phyloP scores from a whole-genome alignment of 2,329 filamentous ascomycete species.

The Colletotrichum sp. region DNA sequence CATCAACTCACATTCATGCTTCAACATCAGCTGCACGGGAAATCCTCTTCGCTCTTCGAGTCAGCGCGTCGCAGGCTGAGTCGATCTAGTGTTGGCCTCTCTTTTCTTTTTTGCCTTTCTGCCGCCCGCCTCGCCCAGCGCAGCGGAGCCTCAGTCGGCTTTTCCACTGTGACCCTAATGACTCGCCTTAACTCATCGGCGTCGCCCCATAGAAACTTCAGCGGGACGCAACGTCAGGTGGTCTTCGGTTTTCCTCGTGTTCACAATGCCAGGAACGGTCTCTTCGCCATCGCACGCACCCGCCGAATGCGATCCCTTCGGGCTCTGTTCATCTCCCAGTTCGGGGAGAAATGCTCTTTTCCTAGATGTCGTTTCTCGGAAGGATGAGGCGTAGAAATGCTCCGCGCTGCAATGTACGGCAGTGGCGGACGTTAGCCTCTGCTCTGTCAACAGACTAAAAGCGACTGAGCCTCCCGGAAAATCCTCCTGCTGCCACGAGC shows the following conservation, averaged over 20 bases:
- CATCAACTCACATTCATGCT: neutral
- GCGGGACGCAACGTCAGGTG: conserved; percentile 10
- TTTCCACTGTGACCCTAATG: neutral
- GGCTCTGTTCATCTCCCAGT: neutral
- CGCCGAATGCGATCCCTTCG: neutral
- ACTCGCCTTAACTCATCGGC: neutral
- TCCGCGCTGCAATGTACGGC: neutral
- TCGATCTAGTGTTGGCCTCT: neutral
- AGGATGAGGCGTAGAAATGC: neutral
- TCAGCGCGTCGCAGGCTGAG: neutral
- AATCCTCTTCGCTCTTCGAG: neutral
- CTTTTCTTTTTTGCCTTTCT: neutral
- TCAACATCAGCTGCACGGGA: neutral
- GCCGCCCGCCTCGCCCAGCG: neutral
- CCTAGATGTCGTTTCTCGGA: neutral
- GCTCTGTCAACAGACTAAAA: neutral
- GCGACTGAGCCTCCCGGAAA: neutral
- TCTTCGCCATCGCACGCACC: conserved; percentile 11
- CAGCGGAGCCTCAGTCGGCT: neutral
- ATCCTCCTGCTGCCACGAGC: neutral
- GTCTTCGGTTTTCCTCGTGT: conserved; percentile 2
- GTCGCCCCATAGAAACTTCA: neutral
- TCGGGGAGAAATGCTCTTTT: neutral
- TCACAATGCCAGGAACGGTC: neutral
- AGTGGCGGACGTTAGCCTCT: neutral